Evolutionary conservation across 2,329 filamentous ascomycete genomes (phyloP).

Genomic region (Phoma sp.): DNA sequence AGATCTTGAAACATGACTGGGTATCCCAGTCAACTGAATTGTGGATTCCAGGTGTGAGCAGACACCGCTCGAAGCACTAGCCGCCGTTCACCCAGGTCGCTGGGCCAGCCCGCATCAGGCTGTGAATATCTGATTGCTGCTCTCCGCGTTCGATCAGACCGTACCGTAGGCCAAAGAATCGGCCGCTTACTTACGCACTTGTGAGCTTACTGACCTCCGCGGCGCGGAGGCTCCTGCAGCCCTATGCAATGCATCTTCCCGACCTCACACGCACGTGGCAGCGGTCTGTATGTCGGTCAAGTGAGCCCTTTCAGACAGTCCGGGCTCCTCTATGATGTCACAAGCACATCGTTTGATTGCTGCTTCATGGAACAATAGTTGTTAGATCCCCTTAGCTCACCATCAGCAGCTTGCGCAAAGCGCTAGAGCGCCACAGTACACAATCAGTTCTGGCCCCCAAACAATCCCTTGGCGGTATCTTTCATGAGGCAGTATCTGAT

Average conservation of each 20-base stretch:
- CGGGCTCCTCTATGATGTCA: background rate
- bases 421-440: background rate
- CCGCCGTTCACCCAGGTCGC: constrained; percentile 4
- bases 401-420: background rate
- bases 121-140: no score
- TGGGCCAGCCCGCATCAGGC: background rate
- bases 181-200: constrained; percentile 5
- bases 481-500: background rate
- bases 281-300: constrained; percentile 7
- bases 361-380: background rate
- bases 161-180: constrained; percentile 2
- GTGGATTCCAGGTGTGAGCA: background rate
- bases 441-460: constrained; percentile 1
- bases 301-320: background rate
- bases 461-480: background rate
- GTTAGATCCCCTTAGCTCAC: background rate
- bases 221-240: constrained; percentile 8
- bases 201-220: constrained; percentile 7
- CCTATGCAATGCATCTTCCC: constrained; percentile 15
- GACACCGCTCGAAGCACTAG: constrained; percentile 5
- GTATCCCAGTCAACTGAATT: background rate
- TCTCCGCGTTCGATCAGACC: background rate
- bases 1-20: background rate
- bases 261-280: constrained; percentile 11
- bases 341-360: background rate